These are phyloP conservation scores for Aspergillus aculeatus DNA, from an alignment of 2,329 filamentous ascomycete species.

Conservation along the genomic window DNA sequence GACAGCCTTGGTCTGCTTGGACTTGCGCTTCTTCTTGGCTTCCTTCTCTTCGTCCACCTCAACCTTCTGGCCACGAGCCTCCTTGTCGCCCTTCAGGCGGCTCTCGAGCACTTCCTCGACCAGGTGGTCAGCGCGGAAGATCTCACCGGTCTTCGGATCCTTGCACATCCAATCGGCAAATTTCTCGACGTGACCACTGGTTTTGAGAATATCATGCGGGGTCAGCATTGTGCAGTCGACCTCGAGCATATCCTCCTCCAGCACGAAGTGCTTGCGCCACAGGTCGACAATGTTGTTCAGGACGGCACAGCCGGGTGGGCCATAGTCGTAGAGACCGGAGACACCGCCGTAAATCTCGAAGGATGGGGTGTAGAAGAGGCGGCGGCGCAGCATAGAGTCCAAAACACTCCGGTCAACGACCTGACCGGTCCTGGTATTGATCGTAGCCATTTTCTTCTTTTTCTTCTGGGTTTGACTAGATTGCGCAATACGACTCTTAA, in stretches of 20 bases:
- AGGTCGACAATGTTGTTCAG: conserved; percentile 84
- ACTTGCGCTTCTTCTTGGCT: conserved; percentile 85
- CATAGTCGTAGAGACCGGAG: conserved; percentile 88
- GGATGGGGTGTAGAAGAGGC: conserved; percentile 90
- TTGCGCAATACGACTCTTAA: conserved; percentile 9
- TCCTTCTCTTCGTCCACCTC: conserved; percentile 70
- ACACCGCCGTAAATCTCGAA: conserved; percentile 95
- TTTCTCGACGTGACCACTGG: conserved; percentile 93
- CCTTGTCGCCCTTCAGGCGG: conserved; percentile 84
- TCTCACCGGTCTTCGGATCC: conserved; percentile 95
- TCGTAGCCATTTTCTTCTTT: conserved; percentile 53
- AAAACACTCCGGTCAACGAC: conserved; percentile 78
- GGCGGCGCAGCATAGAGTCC: conserved; percentile 81
- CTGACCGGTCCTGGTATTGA: conserved; percentile 83
- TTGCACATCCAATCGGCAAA: conserved; percentile 99
- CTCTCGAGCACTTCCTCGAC: conserved; percentile 91
- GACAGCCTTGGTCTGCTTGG: conserved; percentile 71
- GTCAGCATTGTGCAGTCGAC: conserved; percentile 93
- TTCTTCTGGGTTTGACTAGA: conserved; percentile 28
- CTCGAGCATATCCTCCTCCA: conserved; percentile 93
- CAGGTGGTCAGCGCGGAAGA: conserved; percentile 92
- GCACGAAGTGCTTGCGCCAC: conserved; percentile 91
- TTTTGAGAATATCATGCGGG: conserved; percentile 90
- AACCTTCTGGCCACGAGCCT: conserved; percentile 77
- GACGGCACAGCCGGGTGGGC: conserved; percentile 80